Base-by-base conservation (phyloP, 2,329 filamentous ascomycete genomes). In the Aplosporella prunicola region DNA sequence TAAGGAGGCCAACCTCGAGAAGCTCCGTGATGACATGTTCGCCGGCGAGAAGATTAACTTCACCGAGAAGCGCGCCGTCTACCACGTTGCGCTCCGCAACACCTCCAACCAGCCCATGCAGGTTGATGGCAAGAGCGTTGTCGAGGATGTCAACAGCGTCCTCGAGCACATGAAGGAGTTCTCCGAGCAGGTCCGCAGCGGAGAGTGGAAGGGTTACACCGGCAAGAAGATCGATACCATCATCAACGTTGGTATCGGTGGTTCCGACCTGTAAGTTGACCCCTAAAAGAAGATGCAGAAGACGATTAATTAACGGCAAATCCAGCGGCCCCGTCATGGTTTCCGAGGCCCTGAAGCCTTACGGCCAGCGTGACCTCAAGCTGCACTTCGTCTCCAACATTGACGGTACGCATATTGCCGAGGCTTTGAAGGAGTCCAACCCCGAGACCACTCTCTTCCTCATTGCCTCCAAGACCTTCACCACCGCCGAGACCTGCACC, bases 381-480 rank as follows among this genome's bases (percentile, higher is more conserved):
- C 76, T 96, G 30, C 89, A 96, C 74, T 98, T 98, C 55, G 91
- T 98, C 51, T 96, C 89, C 69, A 98, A 98, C 75, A 96, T 98
- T 58, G 91, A 98, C 60, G 91, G 91, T 50, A 98, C 91, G 39
- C 91, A 98, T 70, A 86, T 96, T 61, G 84, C 87, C 32, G 91
- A 98, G 69, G 88, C 91, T 34, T 76, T 96, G 43, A 80, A 78
- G 58, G 67, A 79, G 53, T 93, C 89, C 7, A 79, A 98, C 62
- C 89, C 89, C 32, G 91, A 98, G 71, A 95, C 89, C 32, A 95
- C 91, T n/a, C 82, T 98, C 47, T 96, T 98, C 80, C 75, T 98
- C 51, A 78, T 98, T 51, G 91, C 91, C 40, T 96, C 89, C 64
- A 98, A 98, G 80, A 98, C 91, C 46, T 98, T 98, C 67, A 98